Evolutionary conservation across 1,284 basidiomycete genomes (phyloP).

Genomic region (Trichosporon sp.): DNA sequence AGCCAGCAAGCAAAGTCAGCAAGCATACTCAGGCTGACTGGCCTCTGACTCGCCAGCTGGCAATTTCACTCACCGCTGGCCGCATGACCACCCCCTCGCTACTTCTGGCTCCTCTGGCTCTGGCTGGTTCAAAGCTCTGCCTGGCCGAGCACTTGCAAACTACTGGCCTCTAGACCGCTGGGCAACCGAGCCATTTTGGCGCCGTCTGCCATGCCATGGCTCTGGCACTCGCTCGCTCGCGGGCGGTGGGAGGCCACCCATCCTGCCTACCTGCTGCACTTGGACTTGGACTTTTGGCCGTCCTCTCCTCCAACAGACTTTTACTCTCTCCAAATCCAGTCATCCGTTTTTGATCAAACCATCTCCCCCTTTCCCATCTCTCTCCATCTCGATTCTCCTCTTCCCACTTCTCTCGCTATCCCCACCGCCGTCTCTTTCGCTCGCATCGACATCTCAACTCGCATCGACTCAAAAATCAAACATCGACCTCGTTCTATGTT

Average conservation of each 20-base stretch:
- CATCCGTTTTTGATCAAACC: neutral
- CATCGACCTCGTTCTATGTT: neutral
- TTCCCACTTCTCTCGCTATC: neutral
- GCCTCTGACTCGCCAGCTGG: neutral
- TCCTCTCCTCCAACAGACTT: neutral
- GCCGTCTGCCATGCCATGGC: no score
- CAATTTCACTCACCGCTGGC: neutral
- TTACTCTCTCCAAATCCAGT: constrained; percentile 1
- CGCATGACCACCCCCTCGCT: no score
- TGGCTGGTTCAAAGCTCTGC: no score
- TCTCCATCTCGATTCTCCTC: neutral
- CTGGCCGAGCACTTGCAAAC: no score
- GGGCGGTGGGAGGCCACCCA: neutral
- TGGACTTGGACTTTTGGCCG: constrained; percentile 3
- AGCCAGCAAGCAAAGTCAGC: neutral
- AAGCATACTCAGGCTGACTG: neutral
- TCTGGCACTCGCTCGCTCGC: neutral
- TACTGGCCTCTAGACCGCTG: neutral
- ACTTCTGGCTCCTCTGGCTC: no score
- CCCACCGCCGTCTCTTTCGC: neutral
- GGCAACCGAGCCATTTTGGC: no score
- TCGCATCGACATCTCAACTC: neutral
- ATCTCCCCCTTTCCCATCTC: neutral
- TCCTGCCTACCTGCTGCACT: no score
- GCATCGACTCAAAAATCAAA: neutral